Evolutionary conservation across 768 basidiomycete genomes (phyloP).

Genomic region (Leccinum barrowsii): DNA sequence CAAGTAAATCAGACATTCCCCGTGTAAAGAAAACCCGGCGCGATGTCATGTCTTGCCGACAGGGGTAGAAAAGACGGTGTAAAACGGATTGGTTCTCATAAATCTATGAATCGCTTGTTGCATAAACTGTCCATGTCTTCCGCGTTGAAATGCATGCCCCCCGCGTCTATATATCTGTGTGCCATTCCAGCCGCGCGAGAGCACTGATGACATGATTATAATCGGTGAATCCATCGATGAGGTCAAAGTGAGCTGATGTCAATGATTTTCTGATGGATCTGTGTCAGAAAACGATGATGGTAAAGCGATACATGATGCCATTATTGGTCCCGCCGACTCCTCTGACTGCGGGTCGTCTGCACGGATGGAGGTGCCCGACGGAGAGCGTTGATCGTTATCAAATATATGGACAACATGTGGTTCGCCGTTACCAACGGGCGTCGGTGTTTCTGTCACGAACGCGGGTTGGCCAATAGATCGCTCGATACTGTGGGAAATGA

Average conservation of each 20-base stretch:
- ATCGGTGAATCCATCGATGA: conserved; percentile 32
- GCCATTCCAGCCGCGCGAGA: conserved; percentile 6
- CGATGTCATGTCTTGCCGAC: conserved; percentile 7
- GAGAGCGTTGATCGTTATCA: conserved; percentile 12
- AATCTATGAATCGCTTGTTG: conserved; percentile 23
- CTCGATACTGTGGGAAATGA: conserved; percentile 27
- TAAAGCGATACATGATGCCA: conserved; percentile 21
- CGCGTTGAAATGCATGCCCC: conserved; percentile 13
- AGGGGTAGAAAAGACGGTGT: conserved; percentile 13
- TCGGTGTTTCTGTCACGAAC: conserved; percentile 14
- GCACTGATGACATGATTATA: conserved; percentile 8
- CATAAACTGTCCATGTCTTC: conserved; percentile 19
- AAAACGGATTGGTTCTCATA: conserved; percentile 16
- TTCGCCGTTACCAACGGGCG: conserved; percentile 9
- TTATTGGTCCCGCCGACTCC: conserved; percentile 10
- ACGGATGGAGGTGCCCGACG: background rate
- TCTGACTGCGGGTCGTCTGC: conserved; percentile 9
- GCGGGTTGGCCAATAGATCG: conserved; percentile 16
- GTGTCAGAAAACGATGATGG: conserved; percentile 27
- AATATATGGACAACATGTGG: conserved; percentile 6
- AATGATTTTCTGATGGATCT: conserved; percentile 20
- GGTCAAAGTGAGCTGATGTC: conserved; percentile 44
- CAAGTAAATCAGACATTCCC: conserved; percentile 9
- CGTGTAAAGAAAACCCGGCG: conserved; percentile 2
- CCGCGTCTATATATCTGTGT: conserved; percentile 15